A percentile compares a stretch with the other conserved stretches of the same genome.
Conservation (phyloP, 257 asterid genomes). For the Fraxinus pennsylvanica region DNA sequence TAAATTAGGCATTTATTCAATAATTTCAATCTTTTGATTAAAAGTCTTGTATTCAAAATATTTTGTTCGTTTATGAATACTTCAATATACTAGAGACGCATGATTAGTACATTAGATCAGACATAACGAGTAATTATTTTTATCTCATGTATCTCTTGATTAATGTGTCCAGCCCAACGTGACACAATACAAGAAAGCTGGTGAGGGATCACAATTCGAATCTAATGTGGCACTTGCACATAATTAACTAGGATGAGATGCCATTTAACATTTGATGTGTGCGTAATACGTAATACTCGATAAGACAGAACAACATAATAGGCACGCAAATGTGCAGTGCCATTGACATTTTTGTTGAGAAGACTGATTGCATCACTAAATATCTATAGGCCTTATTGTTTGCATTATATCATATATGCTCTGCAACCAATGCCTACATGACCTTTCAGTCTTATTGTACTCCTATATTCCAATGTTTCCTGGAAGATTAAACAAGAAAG, state of each 20-base stretch:
- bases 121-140: too few species aligned
- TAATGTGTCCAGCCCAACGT: too few species aligned
- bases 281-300: neutral
- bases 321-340: neutral
- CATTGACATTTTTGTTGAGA: neutral
- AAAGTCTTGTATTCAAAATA: neutral
- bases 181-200: neutral
- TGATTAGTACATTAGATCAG: too few species aligned
- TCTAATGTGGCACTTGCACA: too few species aligned
- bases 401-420: neutral
- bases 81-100: neutral
- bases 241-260: too few species aligned
- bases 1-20: neutral
- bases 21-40: neutral
- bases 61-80: too few species aligned
- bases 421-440: neutral
- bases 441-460: neutral
- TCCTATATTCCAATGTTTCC: neutral
- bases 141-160: too few species aligned
- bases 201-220: neutral
- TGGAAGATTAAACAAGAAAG: neutral
- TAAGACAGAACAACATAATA: neutral
- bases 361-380: neutral
- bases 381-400: neutral
- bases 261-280: too few species aligned